Evolutionary conservation across 768 basidiomycete genomes (phyloP), one percentile per base, ranked within the genome.

Genomic region (Serendipita vermifera): DNA sequence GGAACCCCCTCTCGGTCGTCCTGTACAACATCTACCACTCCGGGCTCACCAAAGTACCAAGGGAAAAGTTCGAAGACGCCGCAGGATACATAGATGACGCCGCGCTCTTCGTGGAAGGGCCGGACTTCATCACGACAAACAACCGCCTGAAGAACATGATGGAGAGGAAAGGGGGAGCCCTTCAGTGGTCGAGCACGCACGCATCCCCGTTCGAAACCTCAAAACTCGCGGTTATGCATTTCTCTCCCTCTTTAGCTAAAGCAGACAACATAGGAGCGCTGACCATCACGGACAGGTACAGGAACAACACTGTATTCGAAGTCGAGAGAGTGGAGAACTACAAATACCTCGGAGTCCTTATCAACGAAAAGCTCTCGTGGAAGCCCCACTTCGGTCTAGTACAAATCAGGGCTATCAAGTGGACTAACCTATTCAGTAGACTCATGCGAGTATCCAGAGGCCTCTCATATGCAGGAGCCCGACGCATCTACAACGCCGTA

Each of bases 321-420:
- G 22, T 54, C 4, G 32, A 54, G 3, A 29, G 9, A 3, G 32
- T 29, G 27, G 9, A 26, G 17, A 5, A 3, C 17, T 27, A 31
- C 26, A 66, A 64, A 32, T 68, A 67, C 56, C 63, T 72, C 0
- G 71, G 71, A 0, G 57, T 73, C 1, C 29, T 60, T 5, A 17
- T 71, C 0, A 69, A 72, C 59, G 41, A 63, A 0, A 61, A 63
- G 39, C 58, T 73, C 2, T 22, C 58, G 0, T 71, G 64, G 59
- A 58, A 63, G 5, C 55, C 61, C 31, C 68, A 68, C 32, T 33
- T 38, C 9, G 27, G 41, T 11, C 27, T 55, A 2, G 55, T 41
- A 7, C 20, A 57, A 7, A 35, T 11, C 17, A 64, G 46, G 36
- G 54, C 33, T 0, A 33, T 24, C 6, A 31, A 32, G 9, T 60